Conservation (phyloP, 768 basidiomycete genomes). For the Rubroboletus pulcherrimus region DNA sequence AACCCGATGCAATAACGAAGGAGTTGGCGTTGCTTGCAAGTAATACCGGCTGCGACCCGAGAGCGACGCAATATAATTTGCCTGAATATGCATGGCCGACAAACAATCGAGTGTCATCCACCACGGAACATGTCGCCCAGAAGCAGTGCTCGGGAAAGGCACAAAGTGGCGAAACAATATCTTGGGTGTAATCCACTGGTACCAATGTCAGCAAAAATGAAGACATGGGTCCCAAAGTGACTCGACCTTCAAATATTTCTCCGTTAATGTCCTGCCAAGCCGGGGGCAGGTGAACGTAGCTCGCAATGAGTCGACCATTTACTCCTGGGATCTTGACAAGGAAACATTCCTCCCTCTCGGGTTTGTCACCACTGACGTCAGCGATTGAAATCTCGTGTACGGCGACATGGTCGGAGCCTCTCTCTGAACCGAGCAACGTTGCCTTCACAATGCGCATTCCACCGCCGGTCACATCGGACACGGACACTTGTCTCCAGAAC, state of each 20-base stretch:
- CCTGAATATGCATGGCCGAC: conserved; percentile 65
- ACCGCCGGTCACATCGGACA: conserved; percentile 9
- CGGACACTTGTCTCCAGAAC: conserved; percentile 30
- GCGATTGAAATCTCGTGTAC: conserved; percentile 20
- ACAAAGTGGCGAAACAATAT: conserved; percentile 24
- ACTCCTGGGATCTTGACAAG: conserved; percentile 28
- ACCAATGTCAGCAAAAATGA: conserved; percentile 5
- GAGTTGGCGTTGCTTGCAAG: conserved; percentile 64
- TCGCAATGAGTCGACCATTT: conserved; percentile 48
- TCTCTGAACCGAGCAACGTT: conserved; percentile 39
- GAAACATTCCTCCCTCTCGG: conserved; percentile 4
- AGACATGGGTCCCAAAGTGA: neutral
- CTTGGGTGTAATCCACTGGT: conserved; percentile 19
- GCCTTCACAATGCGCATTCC: conserved; percentile 19
- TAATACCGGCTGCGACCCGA: conserved; percentile 25
- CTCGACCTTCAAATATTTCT: conserved; percentile 43
- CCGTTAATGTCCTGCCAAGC: conserved; percentile 47
- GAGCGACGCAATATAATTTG: conserved; percentile 54
- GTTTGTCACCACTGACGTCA: neutral
- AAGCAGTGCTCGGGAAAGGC: conserved; percentile 62
- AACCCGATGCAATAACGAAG: conserved; percentile 67
- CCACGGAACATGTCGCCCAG: conserved; percentile 33
- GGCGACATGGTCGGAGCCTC: conserved; percentile 33
- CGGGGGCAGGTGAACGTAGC: conserved; percentile 13
- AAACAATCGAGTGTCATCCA: conserved; percentile 33